Percentiles rank a stretch among this genome's conserved stretches.
Evolutionary conservation across 148 eudicot genomes (phyloP).

Genomic region (Camellia granthamiana): DNA sequence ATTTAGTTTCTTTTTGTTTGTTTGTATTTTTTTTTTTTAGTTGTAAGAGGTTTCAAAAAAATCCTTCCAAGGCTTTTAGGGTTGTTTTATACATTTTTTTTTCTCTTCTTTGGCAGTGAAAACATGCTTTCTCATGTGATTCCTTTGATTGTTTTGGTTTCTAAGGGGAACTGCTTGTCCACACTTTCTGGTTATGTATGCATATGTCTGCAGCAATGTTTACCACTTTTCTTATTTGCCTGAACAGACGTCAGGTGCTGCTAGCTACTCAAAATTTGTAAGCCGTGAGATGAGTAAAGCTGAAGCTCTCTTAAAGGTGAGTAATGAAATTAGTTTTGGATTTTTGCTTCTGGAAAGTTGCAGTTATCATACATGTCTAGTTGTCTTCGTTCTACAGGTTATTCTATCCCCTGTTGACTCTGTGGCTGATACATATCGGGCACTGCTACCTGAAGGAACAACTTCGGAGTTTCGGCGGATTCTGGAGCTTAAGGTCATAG

Average conservation of each 20-base stretch:
- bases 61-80: too few relatives aligned
- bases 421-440: slow-evolving; percentile 95
- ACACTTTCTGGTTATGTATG: slow-evolving; percentile 9
- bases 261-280: slow-evolving; percentile 85
- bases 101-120: neutral
- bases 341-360: neutral
- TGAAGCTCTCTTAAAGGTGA: slow-evolving; percentile 89
- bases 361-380: neutral
- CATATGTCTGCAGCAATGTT: neutral
- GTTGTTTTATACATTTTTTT: too few relatives aligned
- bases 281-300: slow-evolving; percentile 99
- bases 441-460: slow-evolving; percentile 93
- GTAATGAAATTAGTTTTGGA: slow-evolving; percentile 7
- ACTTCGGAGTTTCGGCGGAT: slow-evolving; percentile 86
- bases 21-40: neutral
- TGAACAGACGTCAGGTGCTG: slow-evolving; percentile 73
- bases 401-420: slow-evolving; percentile 94
- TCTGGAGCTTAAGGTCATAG: slow-evolving; percentile 80
- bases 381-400: slow-evolving; percentile 51
- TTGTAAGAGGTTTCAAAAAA: too few relatives aligned
- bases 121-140: neutral
- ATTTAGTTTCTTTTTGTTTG: neutral
- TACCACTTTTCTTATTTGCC: slow-evolving; percentile 10
- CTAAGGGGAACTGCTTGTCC: neutral
- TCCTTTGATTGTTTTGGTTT: neutral